Evolutionary conservation across 2,329 filamentous ascomycete species (phyloP).

Genomic region (Aciculosporium take): DNA sequence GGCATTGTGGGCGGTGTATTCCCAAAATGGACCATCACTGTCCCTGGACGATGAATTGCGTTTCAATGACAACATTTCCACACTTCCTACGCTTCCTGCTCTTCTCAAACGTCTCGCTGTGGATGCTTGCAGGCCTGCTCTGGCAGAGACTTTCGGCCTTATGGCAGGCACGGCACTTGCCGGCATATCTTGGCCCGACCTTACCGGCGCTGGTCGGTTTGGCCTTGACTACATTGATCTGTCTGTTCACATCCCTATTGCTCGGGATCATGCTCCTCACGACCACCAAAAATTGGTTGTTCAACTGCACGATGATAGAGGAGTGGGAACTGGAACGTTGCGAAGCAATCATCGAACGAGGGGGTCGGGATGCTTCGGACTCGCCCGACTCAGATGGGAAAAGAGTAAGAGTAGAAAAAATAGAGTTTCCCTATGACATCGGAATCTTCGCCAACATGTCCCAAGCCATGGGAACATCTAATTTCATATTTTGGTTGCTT

Average conservation of each 20-base stretch:
- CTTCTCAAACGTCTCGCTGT: conserved; percentile 52
- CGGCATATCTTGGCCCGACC: conserved; percentile 60
- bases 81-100: conserved; percentile 69
- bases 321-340: conserved; percentile 58
- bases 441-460: conserved; percentile 60
- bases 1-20: conserved; percentile 58
- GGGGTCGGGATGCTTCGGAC: conserved; percentile 31
- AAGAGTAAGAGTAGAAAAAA: conserved; percentile 38
- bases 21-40: conserved; percentile 81
- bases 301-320: conserved; percentile 72
- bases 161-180: conserved; percentile 52
- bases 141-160: conserved; percentile 42
- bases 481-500: conserved; percentile 53
- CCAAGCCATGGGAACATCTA: conserved; percentile 59
- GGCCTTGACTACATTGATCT: conserved; percentile 42
- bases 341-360: conserved; percentile 38
- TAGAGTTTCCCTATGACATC: conserved; percentile 74
- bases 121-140: conserved; percentile 46
- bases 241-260: conserved; percentile 44
- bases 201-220: conserved; percentile 44
- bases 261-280: conserved; percentile 52
- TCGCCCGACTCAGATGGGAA: conserved; percentile 21
- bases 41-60: conserved; percentile 73
- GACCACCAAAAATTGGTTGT: conserved; percentile 43
- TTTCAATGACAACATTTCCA: conserved; percentile 67